Evolutionary conservation across 352 stramenopile genomes (phyloP).

Genomic region (Elongisporangium anandrum): DNA sequence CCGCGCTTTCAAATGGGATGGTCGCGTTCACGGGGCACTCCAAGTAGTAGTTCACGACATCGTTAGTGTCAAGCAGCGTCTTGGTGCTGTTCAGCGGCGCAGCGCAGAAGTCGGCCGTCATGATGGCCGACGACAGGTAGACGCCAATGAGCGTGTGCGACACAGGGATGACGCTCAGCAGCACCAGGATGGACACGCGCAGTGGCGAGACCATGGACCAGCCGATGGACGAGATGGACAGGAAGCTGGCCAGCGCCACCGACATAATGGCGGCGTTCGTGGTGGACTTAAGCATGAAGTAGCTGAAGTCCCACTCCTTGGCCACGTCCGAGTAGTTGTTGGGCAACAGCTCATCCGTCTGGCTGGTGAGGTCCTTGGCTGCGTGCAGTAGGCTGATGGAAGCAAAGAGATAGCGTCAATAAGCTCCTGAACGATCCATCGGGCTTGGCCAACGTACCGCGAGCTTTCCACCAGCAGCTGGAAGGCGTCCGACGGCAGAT

Average conservation of each 20-base stretch:
- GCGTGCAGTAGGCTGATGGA: slow-evolving; percentile 43
- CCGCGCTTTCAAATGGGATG: slow-evolving; percentile 34
- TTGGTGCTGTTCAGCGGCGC: slow-evolving; percentile 61
- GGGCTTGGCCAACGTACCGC: slow-evolving; percentile 15
- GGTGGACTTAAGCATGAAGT: slow-evolving; percentile 79
- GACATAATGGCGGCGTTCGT: slow-evolving; percentile 78
- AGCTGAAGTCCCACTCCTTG: slow-evolving; percentile 61
- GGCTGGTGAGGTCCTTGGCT: slow-evolving; percentile 47
- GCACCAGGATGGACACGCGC: slow-evolving; percentile 68
- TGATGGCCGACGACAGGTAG: slow-evolving; percentile 74
- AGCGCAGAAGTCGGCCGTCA: slow-evolving; percentile 79
- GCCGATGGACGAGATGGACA: slow-evolving; percentile 75
- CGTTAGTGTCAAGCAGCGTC: slow-evolving; percentile 45
- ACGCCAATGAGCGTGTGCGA: slow-evolving; percentile 77
- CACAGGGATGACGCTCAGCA: slow-evolving; percentile 71
- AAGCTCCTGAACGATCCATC: not conserved
- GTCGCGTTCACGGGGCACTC: slow-evolving; percentile 51
- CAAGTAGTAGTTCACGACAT: slow-evolving; percentile 56
- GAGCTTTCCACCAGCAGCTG: slow-evolving; percentile 60
- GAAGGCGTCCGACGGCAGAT: slow-evolving; percentile 58
- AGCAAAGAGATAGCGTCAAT: not conserved
- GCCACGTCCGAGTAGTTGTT: slow-evolving; percentile 51
- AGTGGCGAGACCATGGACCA: slow-evolving; percentile 77
- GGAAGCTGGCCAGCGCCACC: slow-evolving; percentile 66
- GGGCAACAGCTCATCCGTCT: slow-evolving; percentile 45